These are phyloP conservation scores for Colletotrichum australisinense DNA, from an alignment of 2,329 filamentous ascomycete genomes.

Conservation along the genomic window DNA sequence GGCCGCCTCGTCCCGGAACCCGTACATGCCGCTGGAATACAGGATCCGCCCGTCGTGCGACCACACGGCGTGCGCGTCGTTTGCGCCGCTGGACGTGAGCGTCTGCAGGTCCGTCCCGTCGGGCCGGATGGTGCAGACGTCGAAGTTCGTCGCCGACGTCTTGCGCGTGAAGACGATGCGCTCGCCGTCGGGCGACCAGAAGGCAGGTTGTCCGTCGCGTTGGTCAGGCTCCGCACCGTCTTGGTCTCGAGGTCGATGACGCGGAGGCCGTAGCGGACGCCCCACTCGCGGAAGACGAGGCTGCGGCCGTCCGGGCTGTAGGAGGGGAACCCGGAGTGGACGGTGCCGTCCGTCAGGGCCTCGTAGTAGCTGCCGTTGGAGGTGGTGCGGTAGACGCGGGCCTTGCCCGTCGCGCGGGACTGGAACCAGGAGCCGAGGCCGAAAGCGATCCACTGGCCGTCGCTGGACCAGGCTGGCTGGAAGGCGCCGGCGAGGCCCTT, in stretches of 20 bases:
- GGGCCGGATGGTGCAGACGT: slow-evolving; percentile 20
- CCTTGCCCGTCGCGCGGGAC: slow-evolving; percentile 14
- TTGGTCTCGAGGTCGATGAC: slow-evolving; percentile 11
- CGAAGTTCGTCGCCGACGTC: slow-evolving; percentile 19
- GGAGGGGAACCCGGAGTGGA: slow-evolving; percentile 19
- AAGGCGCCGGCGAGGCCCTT: slow-evolving; percentile 21
- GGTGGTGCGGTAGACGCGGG: slow-evolving; percentile 14
- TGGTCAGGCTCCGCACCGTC: slow-evolving; percentile 5
- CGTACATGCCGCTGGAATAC: slow-evolving; percentile 29
- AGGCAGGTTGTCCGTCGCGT: slow-evolving; percentile 22
- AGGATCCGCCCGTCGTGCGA: slow-evolving; percentile 13
- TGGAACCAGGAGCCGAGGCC: slow-evolving; percentile 21
- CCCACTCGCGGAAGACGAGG: slow-evolving; percentile 24
- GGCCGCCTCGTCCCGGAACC: slow-evolving; percentile 25
- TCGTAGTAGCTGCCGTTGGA: slow-evolving; percentile 17
- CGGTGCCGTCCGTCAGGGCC: slow-evolving; percentile 20
- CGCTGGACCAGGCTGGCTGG: slow-evolving; percentile 15
- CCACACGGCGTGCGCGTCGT: slow-evolving; percentile 26
- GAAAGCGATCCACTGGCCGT: slow-evolving; percentile 15
- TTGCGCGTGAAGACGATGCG: slow-evolving; percentile 26
- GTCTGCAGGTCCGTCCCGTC: slow-evolving; percentile 13
- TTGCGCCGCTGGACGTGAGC: slow-evolving; percentile 20
- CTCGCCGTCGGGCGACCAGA: slow-evolving; percentile 22
- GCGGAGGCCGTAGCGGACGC: slow-evolving; percentile 21
- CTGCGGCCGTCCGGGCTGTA: slow-evolving; percentile 14